phyloP scores from a whole-genome alignment of 371 early-diverging fungal species.

The Rhizopus sp. region DNA sequence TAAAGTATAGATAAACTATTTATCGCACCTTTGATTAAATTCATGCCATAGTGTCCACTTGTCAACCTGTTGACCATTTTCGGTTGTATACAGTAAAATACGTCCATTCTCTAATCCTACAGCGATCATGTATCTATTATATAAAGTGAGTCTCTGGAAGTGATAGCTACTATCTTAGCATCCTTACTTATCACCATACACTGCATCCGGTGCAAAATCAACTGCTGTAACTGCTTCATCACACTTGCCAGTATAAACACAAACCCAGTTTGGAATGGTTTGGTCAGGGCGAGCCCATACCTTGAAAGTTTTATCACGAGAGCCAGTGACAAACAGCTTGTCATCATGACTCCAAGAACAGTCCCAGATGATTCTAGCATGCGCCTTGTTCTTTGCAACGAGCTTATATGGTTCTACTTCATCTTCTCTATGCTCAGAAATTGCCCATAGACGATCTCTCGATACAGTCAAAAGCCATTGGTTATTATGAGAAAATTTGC shows the following conservation, averaged over 20 bases:
- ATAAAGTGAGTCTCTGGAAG: background rate
- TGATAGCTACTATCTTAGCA: background rate
- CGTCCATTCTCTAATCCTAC: slow-evolving; percentile 84
- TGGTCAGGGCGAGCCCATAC: slow-evolving; percentile 60
- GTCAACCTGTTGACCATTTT: slow-evolving; percentile 17
- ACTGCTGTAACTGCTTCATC: slow-evolving; percentile 79
- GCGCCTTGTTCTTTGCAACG: slow-evolving; percentile 73
- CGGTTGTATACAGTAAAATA: slow-evolving; percentile 55
- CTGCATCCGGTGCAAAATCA: slow-evolving; percentile 66
- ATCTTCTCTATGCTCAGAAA: slow-evolving; percentile 65
- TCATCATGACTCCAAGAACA: slow-evolving; percentile 83
- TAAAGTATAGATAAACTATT: slow-evolving; percentile 1
- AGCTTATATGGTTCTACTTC: slow-evolving; percentile 58
- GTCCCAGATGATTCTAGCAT: slow-evolving; percentile 96
- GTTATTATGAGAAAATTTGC: slow-evolving; percentile 78
- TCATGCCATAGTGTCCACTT: slow-evolving; percentile 46
- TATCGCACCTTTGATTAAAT: slow-evolving; percentile 51
- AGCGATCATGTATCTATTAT: slow-evolving; percentile 72
- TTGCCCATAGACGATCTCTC: slow-evolving; percentile 88
- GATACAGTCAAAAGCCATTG: slow-evolving; percentile 78
- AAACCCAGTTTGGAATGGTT: slow-evolving; percentile 29
- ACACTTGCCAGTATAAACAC: slow-evolving; percentile 65
- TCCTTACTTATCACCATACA: slow-evolving; percentile 39
- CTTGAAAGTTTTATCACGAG: slow-evolving; percentile 90
- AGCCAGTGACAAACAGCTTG: slow-evolving; percentile 83